Evolutionary conservation across 2,329 filamentous ascomycete species (phyloP), one percentile per base, ranked within the genome.

Genomic region (Cladosporium austrohemisphaericum): DNA sequence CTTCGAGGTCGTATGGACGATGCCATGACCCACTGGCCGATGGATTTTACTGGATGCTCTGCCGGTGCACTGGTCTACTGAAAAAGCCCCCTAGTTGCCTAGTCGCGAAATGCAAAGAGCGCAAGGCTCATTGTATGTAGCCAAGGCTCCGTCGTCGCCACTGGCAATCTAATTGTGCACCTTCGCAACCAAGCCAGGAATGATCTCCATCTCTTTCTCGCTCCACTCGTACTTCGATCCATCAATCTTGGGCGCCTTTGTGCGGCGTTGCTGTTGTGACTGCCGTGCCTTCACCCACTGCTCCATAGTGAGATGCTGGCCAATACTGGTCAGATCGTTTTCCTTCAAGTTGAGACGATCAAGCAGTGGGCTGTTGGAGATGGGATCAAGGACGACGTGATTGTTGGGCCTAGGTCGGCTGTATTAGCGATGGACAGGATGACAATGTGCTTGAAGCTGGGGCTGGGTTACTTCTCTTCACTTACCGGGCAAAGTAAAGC

Each of bases 401-500:
- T 70, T 68, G 53, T 70, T 66, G 4, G 67, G 67, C 9, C 44
- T 47, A 19, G n/a, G n/a, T n/a, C 1, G 1, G 11, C 65, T 57
- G 8, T 13, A n/a, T 16, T n/a, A 33, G 18, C 31, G 16, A 26
- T 25, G 13, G 10, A 14, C 8, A n/a, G 14, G 28, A 14, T 50
- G 16, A 65, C 54, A 1, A 58, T 60, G 8, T 55, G 62, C 49
- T 67, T 56, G 63, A 50, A 66, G n/a, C n/a, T n/a, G n/a, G n/a
- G n/a, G n/a, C n/a, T n/a, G n/a, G n/a, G n/a, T n/a, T n/a, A n/a
- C n/a, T n/a, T n/a, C n/a, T 8, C 20, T 5, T 8, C 23, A 16
- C 44, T 18, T 38, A 38, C 33, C 76, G 71, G 1, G 75, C 73
- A 60, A 78, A 78, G 53, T 78, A 79, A 29, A 79, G 56, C 4